phyloP scores from a whole-genome alignment of 2,329 filamentous ascomycete species.

The Fusarium sp. region DNA sequence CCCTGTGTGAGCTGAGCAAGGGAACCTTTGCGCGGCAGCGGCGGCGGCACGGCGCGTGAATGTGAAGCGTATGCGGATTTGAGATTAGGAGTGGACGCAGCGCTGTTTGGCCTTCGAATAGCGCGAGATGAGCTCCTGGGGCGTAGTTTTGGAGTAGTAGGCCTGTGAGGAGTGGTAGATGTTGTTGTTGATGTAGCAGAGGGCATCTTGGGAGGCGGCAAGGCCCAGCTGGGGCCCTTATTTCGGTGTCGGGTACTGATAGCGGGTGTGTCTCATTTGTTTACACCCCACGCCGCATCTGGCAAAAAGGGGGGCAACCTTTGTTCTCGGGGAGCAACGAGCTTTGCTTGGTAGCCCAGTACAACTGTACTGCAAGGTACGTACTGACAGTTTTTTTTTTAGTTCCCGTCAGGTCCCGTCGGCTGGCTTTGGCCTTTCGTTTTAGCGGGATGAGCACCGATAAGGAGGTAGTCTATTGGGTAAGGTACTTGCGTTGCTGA shows the following conservation, averaged over 20 bases:
- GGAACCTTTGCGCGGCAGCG: constrained; percentile 77
- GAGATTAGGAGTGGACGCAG: constrained; percentile 71
- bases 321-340: constrained; percentile 39
- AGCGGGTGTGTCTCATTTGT: constrained; percentile 50
- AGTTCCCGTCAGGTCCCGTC: constrained; percentile 41
- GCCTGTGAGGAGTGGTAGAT: constrained; percentile 37
- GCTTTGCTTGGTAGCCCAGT: constrained; percentile 7
- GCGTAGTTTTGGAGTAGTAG: constrained; percentile 39
- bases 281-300: constrained; percentile 49
- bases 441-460: constrained; percentile 32
- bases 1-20: constrained; percentile 75
- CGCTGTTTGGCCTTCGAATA: constrained; percentile 61
- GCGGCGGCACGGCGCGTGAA: constrained; percentile 61
- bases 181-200: constrained; percentile 45
- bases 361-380: background rate
- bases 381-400: constrained; percentile 28
- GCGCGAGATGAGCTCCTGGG: constrained; percentile 52
- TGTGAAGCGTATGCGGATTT: constrained; percentile 65
- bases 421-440: constrained; percentile 24
- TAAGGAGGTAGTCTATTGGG: too few relatives aligned
- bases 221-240: constrained; percentile 45
- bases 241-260: constrained; percentile 40
- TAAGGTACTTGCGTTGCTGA: constrained; percentile 16
- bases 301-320: constrained; percentile 48
- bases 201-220: constrained; percentile 45